These are phyloP conservation scores for Trichoderma simmonsii DNA, from an alignment of 2,329 filamentous ascomycete genomes.

Conservation along the genomic window DNA sequence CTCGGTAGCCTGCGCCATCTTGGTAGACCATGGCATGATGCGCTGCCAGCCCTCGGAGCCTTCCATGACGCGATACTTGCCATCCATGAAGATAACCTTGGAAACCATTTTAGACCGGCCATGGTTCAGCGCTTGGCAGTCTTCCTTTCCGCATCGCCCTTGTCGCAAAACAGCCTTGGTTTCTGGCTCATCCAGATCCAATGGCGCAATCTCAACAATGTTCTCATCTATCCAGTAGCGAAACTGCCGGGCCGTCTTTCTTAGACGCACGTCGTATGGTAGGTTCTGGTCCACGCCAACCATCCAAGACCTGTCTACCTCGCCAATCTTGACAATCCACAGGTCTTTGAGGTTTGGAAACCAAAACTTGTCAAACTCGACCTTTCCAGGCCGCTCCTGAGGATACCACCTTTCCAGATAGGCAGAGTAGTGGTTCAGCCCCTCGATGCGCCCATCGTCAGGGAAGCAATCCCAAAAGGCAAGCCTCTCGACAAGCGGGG, in stretches of 20 bases:
- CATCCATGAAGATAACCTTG: conserved; percentile 37
- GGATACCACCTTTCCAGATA: conserved; percentile 35
- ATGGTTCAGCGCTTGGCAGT: conserved; percentile 36
- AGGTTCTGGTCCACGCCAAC: conserved; percentile 32
- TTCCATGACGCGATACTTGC: conserved; percentile 28
- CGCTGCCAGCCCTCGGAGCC: conserved; percentile 32
- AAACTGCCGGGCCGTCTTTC: conserved; percentile 36
- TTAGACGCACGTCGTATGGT: conserved; percentile 30
- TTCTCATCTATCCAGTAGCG: conserved; percentile 39
- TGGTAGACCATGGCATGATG: conserved; percentile 33
- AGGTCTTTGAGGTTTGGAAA: conserved; percentile 39
- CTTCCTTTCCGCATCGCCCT: conserved; percentile 34
- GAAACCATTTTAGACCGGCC: conserved; percentile 38
- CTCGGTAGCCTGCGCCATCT: conserved; percentile 27
- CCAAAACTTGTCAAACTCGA: conserved; percentile 38
- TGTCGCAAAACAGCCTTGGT: conserved; percentile 33
- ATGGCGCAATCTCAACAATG: conserved; percentile 37
- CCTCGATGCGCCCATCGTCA: conserved; percentile 36
- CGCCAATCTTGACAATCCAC: conserved; percentile 40
- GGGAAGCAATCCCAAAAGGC: conserved; percentile 42
- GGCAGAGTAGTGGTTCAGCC: conserved; percentile 34
- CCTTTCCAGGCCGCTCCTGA: conserved; percentile 30
- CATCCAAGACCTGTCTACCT: conserved; percentile 37
- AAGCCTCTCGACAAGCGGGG: conserved; percentile 33
- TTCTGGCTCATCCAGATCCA: conserved; percentile 35